These are phyloP conservation scores for Trichoderma harzianum DNA, from an alignment of 2,329 filamentous ascomycete species.

Conservation along the genomic window DNA sequence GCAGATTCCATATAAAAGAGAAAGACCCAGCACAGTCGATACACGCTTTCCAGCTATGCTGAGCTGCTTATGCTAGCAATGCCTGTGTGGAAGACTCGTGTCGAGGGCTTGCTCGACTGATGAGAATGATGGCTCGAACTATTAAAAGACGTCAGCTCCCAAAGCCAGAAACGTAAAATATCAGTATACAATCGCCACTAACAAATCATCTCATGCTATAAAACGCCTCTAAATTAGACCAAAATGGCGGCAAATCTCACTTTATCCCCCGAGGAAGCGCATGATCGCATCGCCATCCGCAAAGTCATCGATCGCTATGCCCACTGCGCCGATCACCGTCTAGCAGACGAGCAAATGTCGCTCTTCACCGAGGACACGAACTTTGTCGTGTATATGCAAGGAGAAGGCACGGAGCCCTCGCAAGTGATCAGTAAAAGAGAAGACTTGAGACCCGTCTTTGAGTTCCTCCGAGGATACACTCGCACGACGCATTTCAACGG, in stretches of 20 bases:
- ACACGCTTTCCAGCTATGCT: not conserved
- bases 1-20: not conserved
- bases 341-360: constrained; percentile 13
- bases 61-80: not conserved
- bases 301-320: constrained; percentile 10
- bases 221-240: not conserved
- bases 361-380: not conserved
- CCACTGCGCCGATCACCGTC: constrained; percentile 9
- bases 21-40: not conserved
- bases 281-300: constrained; percentile 8
- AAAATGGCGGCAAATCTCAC: not conserved
- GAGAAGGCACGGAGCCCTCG: not conserved
- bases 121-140: not conserved
- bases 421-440: not conserved
- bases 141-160: not conserved
- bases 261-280: not conserved
- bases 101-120: not conserved
- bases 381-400: constrained; percentile 8
- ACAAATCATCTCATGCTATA: not conserved
- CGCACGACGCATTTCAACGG: constrained; percentile 13
- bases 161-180: too few relatives aligned
- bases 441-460: constrained; percentile 3
- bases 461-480: not conserved
- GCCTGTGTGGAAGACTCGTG: not conserved
- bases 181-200: not conserved